These are phyloP conservation scores for Anthostomella pinea DNA, from an alignment of 2,329 filamentous ascomycete species.

Conservation along the genomic window DNA sequence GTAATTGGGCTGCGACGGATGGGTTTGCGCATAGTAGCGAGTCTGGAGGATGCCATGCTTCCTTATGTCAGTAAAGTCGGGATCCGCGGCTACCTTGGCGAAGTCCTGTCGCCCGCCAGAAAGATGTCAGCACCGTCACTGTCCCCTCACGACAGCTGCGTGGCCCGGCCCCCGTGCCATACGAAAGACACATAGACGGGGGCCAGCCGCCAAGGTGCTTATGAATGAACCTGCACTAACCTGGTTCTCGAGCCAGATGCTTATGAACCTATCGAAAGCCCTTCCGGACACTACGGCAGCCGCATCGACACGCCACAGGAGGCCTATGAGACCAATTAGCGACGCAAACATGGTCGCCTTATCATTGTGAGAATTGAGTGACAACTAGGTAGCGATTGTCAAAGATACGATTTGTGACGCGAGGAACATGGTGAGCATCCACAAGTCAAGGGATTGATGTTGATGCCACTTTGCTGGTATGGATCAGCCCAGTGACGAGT, in stretches of 20 bases:
- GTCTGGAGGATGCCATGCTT: constrained; percentile 43
- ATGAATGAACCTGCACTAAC: no score
- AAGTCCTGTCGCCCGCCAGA: constrained; percentile 37
- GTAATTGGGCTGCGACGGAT: constrained; percentile 46
- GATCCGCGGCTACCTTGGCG: constrained; percentile 37
- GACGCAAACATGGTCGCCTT: constrained; percentile 14
- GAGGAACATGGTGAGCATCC: not conserved
- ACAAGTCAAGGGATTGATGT: no score
- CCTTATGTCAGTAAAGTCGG: constrained; percentile 39
- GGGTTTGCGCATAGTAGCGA: constrained; percentile 45
- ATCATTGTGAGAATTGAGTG: constrained; percentile 7
- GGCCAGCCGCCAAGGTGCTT: no score
- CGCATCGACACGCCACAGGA: constrained; percentile 14
- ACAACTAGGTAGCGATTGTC: not conserved
- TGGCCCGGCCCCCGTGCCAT: no score
- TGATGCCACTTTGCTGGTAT: no score
- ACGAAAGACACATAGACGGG: no score
- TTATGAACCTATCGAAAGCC: constrained; percentile 42
- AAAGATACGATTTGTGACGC: constrained; percentile 1
- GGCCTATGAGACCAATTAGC: constrained; percentile 17
- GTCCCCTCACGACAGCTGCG: not conserved
- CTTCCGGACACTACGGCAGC: constrained; percentile 33
- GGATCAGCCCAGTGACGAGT: no score
- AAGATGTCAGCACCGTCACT: constrained; percentile 8
- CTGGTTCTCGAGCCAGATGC: constrained; percentile 45